Evolutionary conservation across 2,329 filamentous ascomycete genomes (phyloP).

Genomic region (Verticillium isaacii): DNA sequence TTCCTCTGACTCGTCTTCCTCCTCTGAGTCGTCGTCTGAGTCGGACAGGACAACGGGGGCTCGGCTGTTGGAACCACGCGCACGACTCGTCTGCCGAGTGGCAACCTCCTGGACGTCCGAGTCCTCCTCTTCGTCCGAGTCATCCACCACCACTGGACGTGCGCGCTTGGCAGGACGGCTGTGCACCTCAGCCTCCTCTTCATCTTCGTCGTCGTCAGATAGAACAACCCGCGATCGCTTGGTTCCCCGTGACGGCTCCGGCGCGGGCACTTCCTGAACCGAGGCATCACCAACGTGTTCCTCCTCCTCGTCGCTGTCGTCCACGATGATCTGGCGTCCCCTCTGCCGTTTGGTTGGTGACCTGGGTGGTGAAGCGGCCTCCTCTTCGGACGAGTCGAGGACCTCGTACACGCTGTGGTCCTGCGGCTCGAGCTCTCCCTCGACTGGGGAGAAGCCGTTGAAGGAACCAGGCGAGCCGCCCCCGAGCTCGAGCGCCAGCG

Average conservation of each 20-base stretch:
- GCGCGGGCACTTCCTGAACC: background rate
- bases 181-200: background rate
- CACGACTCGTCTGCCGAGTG: background rate
- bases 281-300: background rate
- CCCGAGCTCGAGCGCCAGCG: background rate
- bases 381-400: background rate
- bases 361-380: background rate
- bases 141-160: background rate
- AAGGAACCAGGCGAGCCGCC: slow-evolving; percentile 2
- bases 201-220: background rate
- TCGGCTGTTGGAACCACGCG: background rate
- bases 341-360: background rate
- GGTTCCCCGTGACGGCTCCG: background rate
- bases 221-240: background rate
- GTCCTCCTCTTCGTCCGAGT: slow-evolving; percentile 3
- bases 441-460: background rate
- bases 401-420: background rate
- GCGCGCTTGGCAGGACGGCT: background rate
- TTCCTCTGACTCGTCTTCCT: slow-evolving; percentile 10
- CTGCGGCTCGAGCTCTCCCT: background rate
- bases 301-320: slow-evolving; percentile 3
- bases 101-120: background rate
- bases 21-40: slow-evolving; percentile 6
- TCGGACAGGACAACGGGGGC: background rate
- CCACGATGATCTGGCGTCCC: background rate